Conservation (phyloP, 2,329 filamentous ascomycete species). For the Domatiomyces catenatus region DNA sequence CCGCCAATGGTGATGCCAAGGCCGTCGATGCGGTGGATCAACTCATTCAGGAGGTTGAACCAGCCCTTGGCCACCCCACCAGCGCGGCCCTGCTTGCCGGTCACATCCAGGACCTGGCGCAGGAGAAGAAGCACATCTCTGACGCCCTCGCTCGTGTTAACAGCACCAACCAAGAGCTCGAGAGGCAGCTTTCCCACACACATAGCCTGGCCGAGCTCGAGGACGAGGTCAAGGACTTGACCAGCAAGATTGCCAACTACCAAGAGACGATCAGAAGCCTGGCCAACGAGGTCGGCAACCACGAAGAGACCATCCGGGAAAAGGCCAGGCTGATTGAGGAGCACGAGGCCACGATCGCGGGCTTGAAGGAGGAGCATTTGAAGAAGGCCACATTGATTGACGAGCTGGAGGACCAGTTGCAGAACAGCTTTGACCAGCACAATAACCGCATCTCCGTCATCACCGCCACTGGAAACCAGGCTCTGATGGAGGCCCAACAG, state of each 20-base stretch:
- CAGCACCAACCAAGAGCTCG: slow-evolving; percentile 15
- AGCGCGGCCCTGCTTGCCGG: slow-evolving; percentile 16
- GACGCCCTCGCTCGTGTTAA: slow-evolving; percentile 12
- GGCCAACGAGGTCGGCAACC: slow-evolving; percentile 31
- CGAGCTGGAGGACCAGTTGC: slow-evolving; percentile 91
- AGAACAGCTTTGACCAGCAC: slow-evolving; percentile 86
- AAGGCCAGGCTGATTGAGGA: slow-evolving; percentile 32
- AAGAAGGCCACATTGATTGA: slow-evolving; percentile 87
- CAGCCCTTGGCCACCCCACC: slow-evolving; percentile 16
- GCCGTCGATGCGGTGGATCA: slow-evolving; percentile 40
- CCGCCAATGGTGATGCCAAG: neutral
- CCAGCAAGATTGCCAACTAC: slow-evolving; percentile 27
- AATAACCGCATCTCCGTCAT: slow-evolving; percentile 79
- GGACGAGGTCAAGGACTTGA: slow-evolving; percentile 25
- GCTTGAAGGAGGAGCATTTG: slow-evolving; percentile 53
- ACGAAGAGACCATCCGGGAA: slow-evolving; percentile 30
- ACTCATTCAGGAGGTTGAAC: slow-evolving; percentile 10
- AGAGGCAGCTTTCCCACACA: slow-evolving; percentile 13
- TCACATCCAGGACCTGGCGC: slow-evolving; percentile 15
- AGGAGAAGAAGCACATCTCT: slow-evolving; percentile 13
- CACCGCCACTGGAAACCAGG: slow-evolving; percentile 55
- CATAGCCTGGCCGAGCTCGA: slow-evolving; percentile 17
- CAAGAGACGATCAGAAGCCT: slow-evolving; percentile 43
- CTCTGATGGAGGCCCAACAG: slow-evolving; percentile 63
- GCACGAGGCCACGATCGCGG: slow-evolving; percentile 32